Evolutionary conservation across 2,329 filamentous ascomycete genomes (phyloP).

Genomic region (Sclerotinia subarctica): DNA sequence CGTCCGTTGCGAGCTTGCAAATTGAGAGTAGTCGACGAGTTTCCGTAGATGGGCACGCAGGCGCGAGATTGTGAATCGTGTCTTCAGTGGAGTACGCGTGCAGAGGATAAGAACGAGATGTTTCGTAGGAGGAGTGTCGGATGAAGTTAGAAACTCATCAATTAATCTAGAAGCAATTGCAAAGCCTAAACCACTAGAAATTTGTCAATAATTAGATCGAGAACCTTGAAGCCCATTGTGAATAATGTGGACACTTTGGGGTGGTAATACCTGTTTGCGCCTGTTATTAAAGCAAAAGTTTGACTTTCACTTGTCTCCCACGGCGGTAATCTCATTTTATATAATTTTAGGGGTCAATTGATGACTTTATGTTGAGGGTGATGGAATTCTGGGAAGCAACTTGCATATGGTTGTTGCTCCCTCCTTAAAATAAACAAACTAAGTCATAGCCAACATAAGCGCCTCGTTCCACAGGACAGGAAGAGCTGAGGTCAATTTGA

Average conservation of each 20-base stretch:
- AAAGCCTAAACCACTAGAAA: slow-evolving; percentile 75
- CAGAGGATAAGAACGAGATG: slow-evolving; percentile 79
- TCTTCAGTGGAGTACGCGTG: slow-evolving; percentile 73
- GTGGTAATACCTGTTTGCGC: slow-evolving; percentile 74
- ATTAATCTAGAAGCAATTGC: slow-evolving; percentile 80
- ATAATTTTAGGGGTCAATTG: background rate
- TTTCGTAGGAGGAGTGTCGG: slow-evolving; percentile 60
- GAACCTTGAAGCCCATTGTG: background rate
- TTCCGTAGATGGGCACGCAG: slow-evolving; percentile 61
- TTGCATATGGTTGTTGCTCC: background rate
- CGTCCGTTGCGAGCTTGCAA: slow-evolving; percentile 47
- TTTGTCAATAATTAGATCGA: slow-evolving; percentile 34
- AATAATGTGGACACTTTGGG: background rate
- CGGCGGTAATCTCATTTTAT: slow-evolving; percentile 37
- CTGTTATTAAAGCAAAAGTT: slow-evolving; percentile 71
- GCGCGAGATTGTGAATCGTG: slow-evolving; percentile 63
- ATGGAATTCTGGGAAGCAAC: background rate
- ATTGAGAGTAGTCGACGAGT: slow-evolving; percentile 42
- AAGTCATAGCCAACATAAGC: background rate
- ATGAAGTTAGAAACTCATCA: slow-evolving; percentile 78
- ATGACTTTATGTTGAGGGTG: background rate
- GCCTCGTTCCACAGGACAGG: background rate
- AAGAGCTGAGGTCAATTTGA: background rate
- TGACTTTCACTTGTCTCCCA: slow-evolving; percentile 44
- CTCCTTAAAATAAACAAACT: slow-evolving; percentile 2